Conservation (phyloP, 129 eudicot species). For the carrot (Daucus carota) region DH1_v3.0 NC_030385.2:25667501-25668000, state of each 20-base stretch:
- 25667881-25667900: no score
- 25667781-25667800: no score
- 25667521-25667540: not conserved
- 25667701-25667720: conserved; percentile 15
- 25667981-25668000: conserved; percentile 15
- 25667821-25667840: no score
- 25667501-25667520: no score
- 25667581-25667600: conserved; percentile 22
- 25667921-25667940: conserved; percentile 16
- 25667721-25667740: conserved; percentile 4
- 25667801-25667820: no score
- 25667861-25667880: no score
- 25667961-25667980: conserved; percentile 11
- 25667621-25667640: conserved; percentile 23
- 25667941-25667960: conserved; percentile 15
- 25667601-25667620: conserved; percentile 17
- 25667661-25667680: conserved; percentile 19
- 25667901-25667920: no score
- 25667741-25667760: no score
- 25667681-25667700: conserved; percentile 29
- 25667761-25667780: no score
- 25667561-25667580: conserved; percentile 25
- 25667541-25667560: not conserved
- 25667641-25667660: conserved; percentile 28
- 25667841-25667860: no score